These are phyloP conservation scores for Cryptosporidium viatorum DNA, from an alignment of 169 alveolate species.

Conservation along the genomic window DNA sequence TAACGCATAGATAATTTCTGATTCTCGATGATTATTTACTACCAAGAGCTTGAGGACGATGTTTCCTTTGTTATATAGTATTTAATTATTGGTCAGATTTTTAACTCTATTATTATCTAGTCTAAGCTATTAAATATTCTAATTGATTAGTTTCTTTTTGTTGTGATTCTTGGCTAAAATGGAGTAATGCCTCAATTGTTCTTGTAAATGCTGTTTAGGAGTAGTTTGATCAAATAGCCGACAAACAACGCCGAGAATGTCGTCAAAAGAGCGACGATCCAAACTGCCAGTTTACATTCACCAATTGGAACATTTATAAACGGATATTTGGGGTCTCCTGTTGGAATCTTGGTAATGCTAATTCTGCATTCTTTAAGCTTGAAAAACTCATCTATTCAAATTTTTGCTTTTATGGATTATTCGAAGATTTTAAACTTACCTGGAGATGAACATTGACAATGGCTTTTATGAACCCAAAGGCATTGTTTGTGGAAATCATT, in stretches of 20 bases:
- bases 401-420: not conserved
- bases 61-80: constrained; percentile 19
- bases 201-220: not conserved
- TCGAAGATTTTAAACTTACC: constrained; percentile 18
- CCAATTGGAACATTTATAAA: constrained; percentile 59
- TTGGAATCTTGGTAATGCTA: constrained; percentile 46
- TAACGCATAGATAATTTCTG: constrained; percentile 43
- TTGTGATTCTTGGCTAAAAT: not conserved
- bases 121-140: constrained; percentile 5
- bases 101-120: constrained; percentile 34
- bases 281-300: constrained; percentile 66
- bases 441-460: constrained; percentile 71
- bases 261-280: constrained; percentile 48
- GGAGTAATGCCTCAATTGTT: not conserved
- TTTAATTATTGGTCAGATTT: constrained; percentile 46
- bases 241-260: not conserved
- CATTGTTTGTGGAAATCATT: constrained; percentile 61
- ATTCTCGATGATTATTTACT: constrained; percentile 46
- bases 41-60: not conserved
- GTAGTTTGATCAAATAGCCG: constrained; percentile 6
- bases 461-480: constrained; percentile 63
- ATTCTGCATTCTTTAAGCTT: constrained; percentile 65
- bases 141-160: not conserved
- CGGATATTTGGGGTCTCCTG: constrained; percentile 64
- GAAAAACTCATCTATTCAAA: constrained; percentile 30